Evolutionary conservation across 352 stramenopile genomes (phyloP).

Genomic region (Globisporangium paddicum): DNA sequence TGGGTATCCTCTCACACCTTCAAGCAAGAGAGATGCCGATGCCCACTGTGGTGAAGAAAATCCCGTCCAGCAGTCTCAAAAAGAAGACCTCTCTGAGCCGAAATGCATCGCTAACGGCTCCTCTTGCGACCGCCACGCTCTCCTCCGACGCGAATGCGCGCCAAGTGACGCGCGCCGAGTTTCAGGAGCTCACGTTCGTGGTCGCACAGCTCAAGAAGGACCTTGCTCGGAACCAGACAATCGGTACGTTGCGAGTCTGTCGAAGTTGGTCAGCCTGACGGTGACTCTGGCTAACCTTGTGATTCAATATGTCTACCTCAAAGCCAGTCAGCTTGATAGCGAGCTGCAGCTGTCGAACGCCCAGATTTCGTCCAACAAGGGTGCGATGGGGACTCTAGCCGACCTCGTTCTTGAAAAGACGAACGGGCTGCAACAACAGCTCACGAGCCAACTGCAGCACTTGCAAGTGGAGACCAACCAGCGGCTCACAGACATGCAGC

Average conservation of each 20-base stretch:
- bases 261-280: neutral
- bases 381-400: constrained; percentile 30
- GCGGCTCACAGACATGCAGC: constrained; percentile 35
- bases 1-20: too few relatives aligned
- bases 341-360: constrained; percentile 42
- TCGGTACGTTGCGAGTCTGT: constrained; percentile 18
- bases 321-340: constrained; percentile 43
- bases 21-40: too few relatives aligned
- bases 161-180: constrained; percentile 48
- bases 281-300: neutral
- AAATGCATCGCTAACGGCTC: neutral
- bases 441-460: constrained; percentile 33
- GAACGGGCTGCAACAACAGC: constrained; percentile 30
- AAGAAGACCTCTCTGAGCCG: neutral
- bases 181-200: constrained; percentile 41
- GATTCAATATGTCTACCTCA: neutral
- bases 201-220: constrained; percentile 53
- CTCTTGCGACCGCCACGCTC: constrained; percentile 9
- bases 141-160: constrained; percentile 34
- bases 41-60: too few relatives aligned
- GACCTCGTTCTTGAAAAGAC: constrained; percentile 49
- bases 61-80: too few relatives aligned
- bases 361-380: constrained; percentile 44
- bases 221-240: constrained; percentile 25
- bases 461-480: constrained; percentile 44